Evolutionary conservation across 345 rosid species (phyloP).

Genomic region (Toxicodendron radicans): DNA sequence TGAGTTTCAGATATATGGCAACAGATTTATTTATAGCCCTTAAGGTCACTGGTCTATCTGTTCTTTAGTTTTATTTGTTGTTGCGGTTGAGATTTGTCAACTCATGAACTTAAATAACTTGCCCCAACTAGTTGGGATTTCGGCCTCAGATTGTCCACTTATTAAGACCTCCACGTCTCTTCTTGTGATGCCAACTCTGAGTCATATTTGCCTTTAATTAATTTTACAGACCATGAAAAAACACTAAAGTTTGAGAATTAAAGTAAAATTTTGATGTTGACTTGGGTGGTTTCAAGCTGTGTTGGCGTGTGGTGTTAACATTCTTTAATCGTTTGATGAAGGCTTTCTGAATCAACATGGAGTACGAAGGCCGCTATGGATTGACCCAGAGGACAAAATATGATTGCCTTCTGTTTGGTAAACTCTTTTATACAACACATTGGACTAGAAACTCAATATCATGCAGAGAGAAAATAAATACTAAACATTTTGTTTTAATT

Average conservation of each 20-base stretch:
- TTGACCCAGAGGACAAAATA: slow-evolving; percentile 42
- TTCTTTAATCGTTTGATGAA: slow-evolving; percentile 28
- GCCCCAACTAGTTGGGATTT: slow-evolving; percentile 16
- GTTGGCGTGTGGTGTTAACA: slow-evolving; percentile 19
- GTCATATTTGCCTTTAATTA: slow-evolving; percentile 8
- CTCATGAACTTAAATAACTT: slow-evolving; percentile 20
- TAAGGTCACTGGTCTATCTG: slow-evolving; percentile 12
- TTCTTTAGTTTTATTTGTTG: slow-evolving; percentile 10
- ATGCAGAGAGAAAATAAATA: background rate
- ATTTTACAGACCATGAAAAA: slow-evolving; percentile 12
- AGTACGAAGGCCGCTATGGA: slow-evolving; percentile 44
- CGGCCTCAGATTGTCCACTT: slow-evolving; percentile 6
- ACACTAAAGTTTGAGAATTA: slow-evolving; percentile 17
- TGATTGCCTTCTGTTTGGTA: slow-evolving; percentile 88
- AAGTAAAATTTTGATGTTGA: slow-evolving; percentile 25
- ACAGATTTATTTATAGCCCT: background rate
- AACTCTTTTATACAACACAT: slow-evolving; percentile 6
- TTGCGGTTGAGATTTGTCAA: slow-evolving; percentile 32
- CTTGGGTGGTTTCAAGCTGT: slow-evolving; percentile 21
- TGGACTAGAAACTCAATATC: background rate
- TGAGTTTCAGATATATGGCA: background rate
- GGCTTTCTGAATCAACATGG: slow-evolving; percentile 47
- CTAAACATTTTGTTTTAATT: slow-evolving; percentile 10
- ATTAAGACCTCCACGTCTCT: slow-evolving; percentile 17
- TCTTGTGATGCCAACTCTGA: slow-evolving; percentile 27